These are phyloP conservation scores for Cordyceps javanica DNA, from an alignment of 2,329 filamentous ascomycete genomes.

Conservation along the genomic window DNA sequence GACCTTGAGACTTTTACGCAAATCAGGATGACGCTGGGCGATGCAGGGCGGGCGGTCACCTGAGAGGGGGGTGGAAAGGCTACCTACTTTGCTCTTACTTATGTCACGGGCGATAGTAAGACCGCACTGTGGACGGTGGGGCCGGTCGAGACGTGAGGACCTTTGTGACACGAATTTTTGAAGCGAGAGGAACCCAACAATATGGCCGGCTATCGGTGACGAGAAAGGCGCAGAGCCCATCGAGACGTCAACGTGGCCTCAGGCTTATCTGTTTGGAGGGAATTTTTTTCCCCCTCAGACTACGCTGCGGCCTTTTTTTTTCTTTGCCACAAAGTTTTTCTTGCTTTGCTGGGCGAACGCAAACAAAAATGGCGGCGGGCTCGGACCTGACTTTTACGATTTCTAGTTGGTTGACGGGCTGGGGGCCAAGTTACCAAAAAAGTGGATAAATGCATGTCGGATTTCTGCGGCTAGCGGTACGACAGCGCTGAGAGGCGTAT, in stretches of 20 bases:
- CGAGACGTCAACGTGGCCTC: not conserved
- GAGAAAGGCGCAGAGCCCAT: not conserved
- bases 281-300: not conserved
- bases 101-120: slow-evolving; percentile 4
- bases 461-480: slow-evolving; percentile 3
- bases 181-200: not conserved
- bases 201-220: slow-evolving; percentile 1
- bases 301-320: not conserved
- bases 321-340: not conserved
- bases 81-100: not conserved
- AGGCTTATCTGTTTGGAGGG: not conserved
- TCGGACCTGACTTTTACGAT: not conserved
- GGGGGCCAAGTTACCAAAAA: slow-evolving; percentile 3
- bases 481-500: not conserved
- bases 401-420: slow-evolving; percentile 3
- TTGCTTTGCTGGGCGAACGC: not conserved
- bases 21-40: not conserved
- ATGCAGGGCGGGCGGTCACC: slow-evolving; percentile 3
- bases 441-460: slow-evolving; percentile 4
- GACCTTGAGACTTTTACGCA: slow-evolving; percentile 4
- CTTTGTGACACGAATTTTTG: slow-evolving; percentile 3
- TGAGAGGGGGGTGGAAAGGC: slow-evolving; percentile 3
- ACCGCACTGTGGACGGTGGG: slow-evolving; percentile 9
- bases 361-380: not conserved
- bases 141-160: slow-evolving; percentile 1